Evolutionary conservation across 2,329 filamentous ascomycete species (phyloP), one percentile per base, ranked within the genome.

Genomic region (Microdochium nivale): DNA sequence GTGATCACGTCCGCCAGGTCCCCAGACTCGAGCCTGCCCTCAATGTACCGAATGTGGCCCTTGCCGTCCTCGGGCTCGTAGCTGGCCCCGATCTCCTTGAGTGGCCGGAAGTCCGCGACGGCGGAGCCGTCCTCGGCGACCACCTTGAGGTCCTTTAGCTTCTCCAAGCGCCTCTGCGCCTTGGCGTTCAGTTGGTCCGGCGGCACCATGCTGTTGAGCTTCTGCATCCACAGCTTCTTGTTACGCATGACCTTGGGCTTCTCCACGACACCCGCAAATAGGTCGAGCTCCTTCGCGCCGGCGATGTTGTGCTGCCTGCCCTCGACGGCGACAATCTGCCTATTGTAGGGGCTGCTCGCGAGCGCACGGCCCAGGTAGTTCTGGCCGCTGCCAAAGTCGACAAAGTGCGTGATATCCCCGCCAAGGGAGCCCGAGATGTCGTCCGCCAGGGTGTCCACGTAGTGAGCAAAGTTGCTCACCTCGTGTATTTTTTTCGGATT

Each of bases 341-440:
- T 84, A 62, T 91, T 88, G 70, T 95, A 96, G 1, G 91, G 90
- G 51, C 84, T 77, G 55, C 86, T 90, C 14, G 92, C 92, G 53
- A 99, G 75, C 1, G 89, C 87, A 47, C 94, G 80, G 1, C 94
- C 92, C 3, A 99, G 82, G 63, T 99, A 99, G 64, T 96, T 97
- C 67, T 97, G 92, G 0, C 94, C 94, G 50, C 90, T 96, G 25
- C 94, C 94, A 67, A 97, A 96, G 69, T 99, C 94, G 48, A 97
- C 86, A 53, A 96, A 83, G 70, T 97, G 91, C 0, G 90, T 88
- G 54, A 96, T 84, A 14, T 76, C 69, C 48, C 74, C 69, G 0
- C 74, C 72, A 43, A 85, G 78, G 1, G 80, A 71, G 2, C 72
- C 64, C 2, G 80, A 76, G 24, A 96, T 77, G 25, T 79, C 76